Evolutionary conservation across 306 rosid species (phyloP), one percentile per base, ranked within the genome.

Genomic region (Sicyos baderoa): DNA sequence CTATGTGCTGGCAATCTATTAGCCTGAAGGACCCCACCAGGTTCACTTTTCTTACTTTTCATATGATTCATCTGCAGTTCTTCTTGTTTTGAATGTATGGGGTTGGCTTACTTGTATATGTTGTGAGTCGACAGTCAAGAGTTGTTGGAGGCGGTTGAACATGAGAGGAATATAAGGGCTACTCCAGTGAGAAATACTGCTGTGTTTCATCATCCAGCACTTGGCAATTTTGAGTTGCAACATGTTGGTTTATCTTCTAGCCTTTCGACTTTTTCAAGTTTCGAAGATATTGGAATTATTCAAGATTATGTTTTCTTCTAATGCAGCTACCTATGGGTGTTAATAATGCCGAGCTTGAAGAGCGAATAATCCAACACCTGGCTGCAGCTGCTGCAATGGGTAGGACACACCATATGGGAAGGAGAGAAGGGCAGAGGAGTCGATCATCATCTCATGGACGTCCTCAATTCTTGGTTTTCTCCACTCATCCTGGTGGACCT

Each of bases 1-100:
- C 99, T 50, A 90, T 90, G 97, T 94, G 99, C 79, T 94, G 94
- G 99, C 97, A 77, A 74, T 52, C 81, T 76, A 79, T 94, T 77
- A 77, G 86, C 83, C 61, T 94, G 84, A 94, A 86, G 80, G 99
- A 94, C 81, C 83, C 88, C 4, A 74, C 79, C 71, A 90, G 99
- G 99, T 94, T 82, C 37, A 22, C 49, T 40, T 78, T 70, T 32
- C 44, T 6, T 64, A 57, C 61, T 75, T 75, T 27, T 23, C 75
- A 37, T 70, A 32, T 18, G 60, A 23, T 71, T 48, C 71, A 18
- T 37, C 45, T 56, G 65, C 13, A 19, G 57, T 78, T 66, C 40
- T 37, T 21, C 15, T 6, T 52, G 25, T 27, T 25, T 50, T 32
- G 57, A 67, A 57, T 42, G 51, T 70, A 51, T 54, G 1, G 27